Evolutionary conservation across 805 yeast genomes (phyloP), one percentile per base, ranked within the genome.

Genomic region (Sporopachydermia lactativora): DNA sequence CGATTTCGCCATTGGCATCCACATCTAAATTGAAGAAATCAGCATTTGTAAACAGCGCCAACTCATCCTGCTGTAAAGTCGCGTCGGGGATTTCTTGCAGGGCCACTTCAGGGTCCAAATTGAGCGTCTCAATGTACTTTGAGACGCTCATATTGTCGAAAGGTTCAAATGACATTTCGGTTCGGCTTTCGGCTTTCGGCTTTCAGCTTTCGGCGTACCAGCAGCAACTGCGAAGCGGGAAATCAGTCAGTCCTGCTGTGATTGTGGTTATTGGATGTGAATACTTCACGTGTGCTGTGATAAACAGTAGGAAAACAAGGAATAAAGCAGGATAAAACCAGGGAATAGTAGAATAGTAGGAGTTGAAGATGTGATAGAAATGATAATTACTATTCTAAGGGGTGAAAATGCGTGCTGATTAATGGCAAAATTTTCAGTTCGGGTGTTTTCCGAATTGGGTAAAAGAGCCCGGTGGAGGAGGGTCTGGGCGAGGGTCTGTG

Each of bases 51-150:
- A 24, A 24, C n/a, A 24, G n/a, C 8, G 31, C 31, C n/a, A 24
- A 24, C n/a, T 24, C 31, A 24, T 24, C 31, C n/a, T 24, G 31
- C n/a, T 24, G 31, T 24, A 24, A 24, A 8, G 8, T 8, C n/a
- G 8, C 13, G 8, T 24, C 31, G n/a, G 31, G 31, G 13, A 24
- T 8, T 24, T 8, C 8, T 8, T 24, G 8, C 31, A 24, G n/a
- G 31, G 31, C 31, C 31, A 24, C 31, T 24, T 24, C 31, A 24
- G 31, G 31, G 31, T 24, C 31, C 31, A 24, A 24, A n/a, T 24
- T 24, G 13, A 24, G n/a, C 8, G 31, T 24, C 31, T 24, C 31
- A 24, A 24, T 24, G n/a, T 24, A 24, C 31, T 24, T 24, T 8
- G 31, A 24, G n/a, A 24, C 31, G 8, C 13, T 24, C 31, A 24